These are phyloP conservation scores for Penicillium robsamsonii DNA, from an alignment of 495 filamentous ascomycete genomes.

Conservation along the genomic window DNA sequence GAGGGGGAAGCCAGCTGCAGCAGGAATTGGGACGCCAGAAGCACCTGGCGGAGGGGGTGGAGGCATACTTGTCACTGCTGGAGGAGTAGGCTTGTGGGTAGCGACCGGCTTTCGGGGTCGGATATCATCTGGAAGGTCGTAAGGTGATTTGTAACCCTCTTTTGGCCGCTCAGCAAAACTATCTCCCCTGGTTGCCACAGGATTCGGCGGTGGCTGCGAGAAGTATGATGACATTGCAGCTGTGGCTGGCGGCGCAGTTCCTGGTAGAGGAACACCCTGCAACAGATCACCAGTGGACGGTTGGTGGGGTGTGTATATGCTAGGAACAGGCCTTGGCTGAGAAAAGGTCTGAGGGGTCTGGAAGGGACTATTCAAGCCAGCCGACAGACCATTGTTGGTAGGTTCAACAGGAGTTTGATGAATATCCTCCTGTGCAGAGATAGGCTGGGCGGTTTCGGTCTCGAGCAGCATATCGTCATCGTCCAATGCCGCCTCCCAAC, in stretches of 20 bases:
- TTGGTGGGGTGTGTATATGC: conserved; percentile 44
- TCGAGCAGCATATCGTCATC: conserved; percentile 76
- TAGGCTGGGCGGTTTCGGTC: conserved; percentile 45
- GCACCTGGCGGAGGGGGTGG: conserved; percentile 54
- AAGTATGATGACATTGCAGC: conserved; percentile 41
- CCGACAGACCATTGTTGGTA: conserved; percentile 2
- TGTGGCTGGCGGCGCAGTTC: conserved; percentile 29
- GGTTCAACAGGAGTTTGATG: conserved; percentile 19
- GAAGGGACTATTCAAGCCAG: conserved; percentile 34
- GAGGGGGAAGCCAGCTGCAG: conserved; percentile 35
- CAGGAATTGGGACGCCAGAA: conserved; percentile 50
- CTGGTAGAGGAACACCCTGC: conserved; percentile 29
- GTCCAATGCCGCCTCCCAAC: conserved; percentile 84
- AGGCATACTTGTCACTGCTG: conserved; percentile 28
- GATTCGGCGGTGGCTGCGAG: conserved; percentile 34
- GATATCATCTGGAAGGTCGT: conserved; percentile 90
- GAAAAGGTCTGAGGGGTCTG: conserved; percentile 28
- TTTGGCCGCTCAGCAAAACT: conserved; percentile 89
- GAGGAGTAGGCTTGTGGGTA: conserved; percentile 33
- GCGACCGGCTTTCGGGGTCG: conserved; percentile 59
- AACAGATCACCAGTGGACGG: conserved; percentile 43
- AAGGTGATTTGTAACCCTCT: conserved; percentile 88
- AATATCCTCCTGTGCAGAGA: conserved; percentile 21
- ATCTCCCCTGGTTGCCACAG: conserved; percentile 48
- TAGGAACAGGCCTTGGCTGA: conserved; percentile 19